Evolutionary conservation across 2,329 filamentous ascomycete genomes (phyloP).

Genomic region (Colletotrichum cereale): DNA sequence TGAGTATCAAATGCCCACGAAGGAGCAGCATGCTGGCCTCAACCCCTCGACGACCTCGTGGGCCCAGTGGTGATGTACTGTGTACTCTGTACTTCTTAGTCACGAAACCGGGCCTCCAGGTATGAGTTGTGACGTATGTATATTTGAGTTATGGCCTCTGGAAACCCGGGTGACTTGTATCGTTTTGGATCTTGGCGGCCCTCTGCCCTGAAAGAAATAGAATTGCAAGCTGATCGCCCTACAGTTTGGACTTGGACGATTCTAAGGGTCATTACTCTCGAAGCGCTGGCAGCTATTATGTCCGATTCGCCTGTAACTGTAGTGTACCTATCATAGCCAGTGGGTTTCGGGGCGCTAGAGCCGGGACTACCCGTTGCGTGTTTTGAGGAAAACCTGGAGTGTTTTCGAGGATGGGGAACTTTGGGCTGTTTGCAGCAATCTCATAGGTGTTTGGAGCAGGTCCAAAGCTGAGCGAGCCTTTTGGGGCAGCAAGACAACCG

Average conservation of each 20-base stretch:
- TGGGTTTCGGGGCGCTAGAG: background rate
- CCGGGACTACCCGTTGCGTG: background rate
- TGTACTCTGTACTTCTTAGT: background rate
- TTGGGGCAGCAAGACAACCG: background rate
- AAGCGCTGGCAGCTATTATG: background rate
- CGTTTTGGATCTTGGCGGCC: background rate
- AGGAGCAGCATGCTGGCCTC: conserved; percentile 12
- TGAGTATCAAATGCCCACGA: conserved; percentile 20
- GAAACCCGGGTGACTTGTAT: background rate
- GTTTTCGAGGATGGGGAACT: background rate
- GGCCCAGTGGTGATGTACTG: background rate
- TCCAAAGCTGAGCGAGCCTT: background rate
- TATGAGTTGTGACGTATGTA: background rate
- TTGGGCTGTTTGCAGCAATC: background rate
- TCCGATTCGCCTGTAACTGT: too few species aligned
- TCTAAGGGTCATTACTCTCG: background rate
- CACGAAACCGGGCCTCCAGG: background rate
- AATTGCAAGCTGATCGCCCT: background rate
- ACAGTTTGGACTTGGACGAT: background rate
- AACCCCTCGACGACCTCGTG: background rate
- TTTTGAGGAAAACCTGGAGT: background rate
- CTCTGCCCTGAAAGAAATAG: background rate
- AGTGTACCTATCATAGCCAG: background rate
- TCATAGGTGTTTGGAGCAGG: background rate
- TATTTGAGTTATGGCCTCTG: too few species aligned